These are phyloP conservation scores for Penicillium palitans DNA, from an alignment of 2,329 filamentous ascomycete species.

Conservation along the genomic window DNA sequence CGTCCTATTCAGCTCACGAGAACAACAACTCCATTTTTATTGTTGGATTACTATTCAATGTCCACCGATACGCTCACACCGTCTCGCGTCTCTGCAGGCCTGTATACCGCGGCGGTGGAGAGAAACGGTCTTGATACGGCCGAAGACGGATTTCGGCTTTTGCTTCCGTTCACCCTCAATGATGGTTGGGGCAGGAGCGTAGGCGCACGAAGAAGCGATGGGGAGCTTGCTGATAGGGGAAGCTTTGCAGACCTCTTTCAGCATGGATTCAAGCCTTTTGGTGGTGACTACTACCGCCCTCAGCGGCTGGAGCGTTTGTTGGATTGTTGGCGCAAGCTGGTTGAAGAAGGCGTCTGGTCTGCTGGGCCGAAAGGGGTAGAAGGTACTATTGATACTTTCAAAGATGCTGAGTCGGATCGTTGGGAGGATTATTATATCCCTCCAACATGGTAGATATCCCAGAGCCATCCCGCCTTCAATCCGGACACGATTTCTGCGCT, in stretches of 20 bases:
- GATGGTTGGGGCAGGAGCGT: too few species aligned
- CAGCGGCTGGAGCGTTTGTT: constrained; percentile 30
- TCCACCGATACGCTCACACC: too few species aligned
- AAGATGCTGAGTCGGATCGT: constrained; percentile 23
- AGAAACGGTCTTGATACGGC: too few species aligned
- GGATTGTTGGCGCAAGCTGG: constrained; percentile 25
- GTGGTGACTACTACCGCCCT: constrained; percentile 29
- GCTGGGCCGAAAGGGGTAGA: constrained; percentile 29
- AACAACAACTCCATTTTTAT: too few species aligned
- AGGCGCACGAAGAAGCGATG: constrained; percentile 27
- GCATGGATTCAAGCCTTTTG: constrained; percentile 37
- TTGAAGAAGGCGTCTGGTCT: constrained; percentile 30
- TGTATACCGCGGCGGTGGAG: too few species aligned
- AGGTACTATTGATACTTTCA: constrained; percentile 31
- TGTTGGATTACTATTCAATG: too few species aligned
- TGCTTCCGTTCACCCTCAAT: too few species aligned
- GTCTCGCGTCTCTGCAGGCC: too few species aligned
- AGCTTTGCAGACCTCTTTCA: constrained; percentile 32
- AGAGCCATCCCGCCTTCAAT: constrained; percentile 6
- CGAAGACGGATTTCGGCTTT: too few species aligned
- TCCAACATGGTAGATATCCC: constrained; percentile 16
- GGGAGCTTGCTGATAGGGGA: constrained; percentile 17
- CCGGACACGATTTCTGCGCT: constrained; percentile 8
- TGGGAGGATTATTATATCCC: constrained; percentile 21
- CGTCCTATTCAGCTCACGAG: too few species aligned